Conservation (phyloP, 179 eudicot genomes). For the Nepenthes alata region DNA sequence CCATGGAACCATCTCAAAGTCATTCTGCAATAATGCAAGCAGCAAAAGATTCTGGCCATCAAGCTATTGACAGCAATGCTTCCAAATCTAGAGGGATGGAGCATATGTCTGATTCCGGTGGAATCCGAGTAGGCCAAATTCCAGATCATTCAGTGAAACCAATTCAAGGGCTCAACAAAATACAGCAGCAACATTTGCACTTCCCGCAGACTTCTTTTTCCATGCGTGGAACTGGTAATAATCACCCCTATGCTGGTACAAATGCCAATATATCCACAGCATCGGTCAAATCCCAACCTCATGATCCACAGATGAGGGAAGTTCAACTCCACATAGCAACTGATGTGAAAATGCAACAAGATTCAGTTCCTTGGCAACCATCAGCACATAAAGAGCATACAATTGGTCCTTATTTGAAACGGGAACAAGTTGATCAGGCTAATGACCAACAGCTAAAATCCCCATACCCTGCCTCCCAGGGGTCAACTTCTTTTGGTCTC, state of each 20-base stretch:
- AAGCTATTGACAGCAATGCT: slow-evolving; percentile 22
- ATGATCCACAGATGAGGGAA: slow-evolving; percentile 42
- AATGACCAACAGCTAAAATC: slow-evolving; percentile 49
- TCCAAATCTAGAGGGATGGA: slow-evolving; percentile 34
- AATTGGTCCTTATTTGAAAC: slow-evolving; percentile 47
- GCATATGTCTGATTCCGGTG: slow-evolving; percentile 34
- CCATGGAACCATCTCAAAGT: slow-evolving; percentile 16
- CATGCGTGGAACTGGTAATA: slow-evolving; percentile 41
- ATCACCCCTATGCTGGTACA: slow-evolving; percentile 37
- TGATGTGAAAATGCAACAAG: slow-evolving; percentile 25
- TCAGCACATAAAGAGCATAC: slow-evolving; percentile 34
- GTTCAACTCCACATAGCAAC: slow-evolving; percentile 24
- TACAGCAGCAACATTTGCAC: slow-evolving; percentile 67
- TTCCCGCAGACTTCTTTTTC: slow-evolving; percentile 58
- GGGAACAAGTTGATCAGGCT: slow-evolving; percentile 48
- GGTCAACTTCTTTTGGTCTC: slow-evolving; percentile 28
- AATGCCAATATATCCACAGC: slow-evolving; percentile 30
- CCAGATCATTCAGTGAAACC: slow-evolving; percentile 32
- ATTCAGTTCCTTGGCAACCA: slow-evolving; percentile 41
- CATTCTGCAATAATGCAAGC: slow-evolving; percentile 18
- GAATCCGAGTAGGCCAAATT: slow-evolving; percentile 38
- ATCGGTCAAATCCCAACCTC: slow-evolving; percentile 40
- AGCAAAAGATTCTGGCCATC: slow-evolving; percentile 25
- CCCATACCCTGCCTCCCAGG: slow-evolving; percentile 31
- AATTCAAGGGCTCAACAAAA: slow-evolving; percentile 54